Evolutionary conservation across 1,284 basidiomycete species (phyloP), one percentile per base, ranked within the genome.

Genomic region (Amylostereum areolatum): DNA sequence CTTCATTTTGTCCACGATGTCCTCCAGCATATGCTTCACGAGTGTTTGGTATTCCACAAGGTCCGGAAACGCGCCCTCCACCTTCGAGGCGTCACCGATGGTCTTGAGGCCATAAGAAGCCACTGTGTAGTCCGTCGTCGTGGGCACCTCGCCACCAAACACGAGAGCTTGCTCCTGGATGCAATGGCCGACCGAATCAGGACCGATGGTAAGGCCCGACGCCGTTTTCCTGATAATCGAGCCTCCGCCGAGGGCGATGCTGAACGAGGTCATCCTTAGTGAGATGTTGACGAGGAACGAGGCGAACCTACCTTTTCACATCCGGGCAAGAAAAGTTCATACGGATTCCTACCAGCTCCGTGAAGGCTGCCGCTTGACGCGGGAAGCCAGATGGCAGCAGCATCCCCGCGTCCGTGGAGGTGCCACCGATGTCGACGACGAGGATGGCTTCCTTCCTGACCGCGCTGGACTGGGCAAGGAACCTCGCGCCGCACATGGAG

Each of bases 401-500:
- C 5, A 78, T 72, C 9, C 76, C 76, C 0, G 76, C 72, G 56
- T 79, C 77, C 1, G 74, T 73, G 6, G 77, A 78, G 1, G 78
- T 81, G 0, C 78, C 78, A 28, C 79, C 80, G 46, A 82, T 73
- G 57, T 83, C 81, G 33, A 78, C 67, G 1, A 82, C 80, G 43
- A 83, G 65, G 40, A 69, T 68, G 5, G 72, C 69, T 65, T 75
- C 48, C 24, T 59, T 62, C 45, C 64, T 61, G 51, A 61, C 48
- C 0, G 76, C 72, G 27, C 6, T 6, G 10, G 27, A 28, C 10
- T 50, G 24, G 5, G 37, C 48, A 5, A 81, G 66, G 58, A 74
- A 80, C 5, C 72, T 73, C 2, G 78, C 81, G 0, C 81, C 81
- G 44, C 79, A 66, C 78, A 82, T 82, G 1, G 77, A 80, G 59